Evolutionary conservation across 179 eudicot species (phyloP).

Genomic region (Silene noctiflora): DNA sequence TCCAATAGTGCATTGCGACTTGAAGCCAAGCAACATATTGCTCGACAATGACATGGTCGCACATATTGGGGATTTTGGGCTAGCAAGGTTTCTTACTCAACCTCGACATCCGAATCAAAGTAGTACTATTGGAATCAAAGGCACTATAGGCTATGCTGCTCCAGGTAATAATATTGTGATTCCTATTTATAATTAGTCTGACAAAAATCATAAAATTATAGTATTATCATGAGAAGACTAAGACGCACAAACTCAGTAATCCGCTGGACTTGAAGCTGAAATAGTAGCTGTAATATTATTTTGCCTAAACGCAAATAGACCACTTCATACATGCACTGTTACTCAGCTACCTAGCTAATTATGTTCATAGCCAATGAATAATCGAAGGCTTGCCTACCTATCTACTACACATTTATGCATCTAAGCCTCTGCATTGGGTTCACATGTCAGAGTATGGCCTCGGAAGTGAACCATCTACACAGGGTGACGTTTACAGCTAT

Average conservation of each 20-base stretch:
- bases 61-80: background rate
- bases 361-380: too few relatives aligned
- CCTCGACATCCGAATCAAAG: background rate
- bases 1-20: constrained; percentile 24
- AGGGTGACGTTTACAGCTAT: constrained; percentile 23
- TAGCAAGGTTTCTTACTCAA: background rate
- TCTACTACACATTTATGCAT: too few relatives aligned
- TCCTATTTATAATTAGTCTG: too few relatives aligned
- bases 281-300: too few relatives aligned
- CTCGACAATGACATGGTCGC: constrained; percentile 10
- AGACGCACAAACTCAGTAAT: too few relatives aligned
- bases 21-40: constrained; percentile 9
- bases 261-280: too few relatives aligned
- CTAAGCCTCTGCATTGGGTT: background rate
- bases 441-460: constrained; percentile 25
- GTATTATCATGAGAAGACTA: too few relatives aligned
- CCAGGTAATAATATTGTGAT: background rate
- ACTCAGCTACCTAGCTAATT: too few relatives aligned
- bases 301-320: too few relatives aligned
- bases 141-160: constrained; percentile 1
- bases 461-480: constrained; percentile 15
- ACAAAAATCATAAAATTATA: too few relatives aligned
- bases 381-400: too few relatives aligned
- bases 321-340: too few relatives aligned
- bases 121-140: background rate